phyloP scores from a whole-genome alignment of 768 basidiomycete genomes.

The Stropharia rugosoannulata region DNA sequence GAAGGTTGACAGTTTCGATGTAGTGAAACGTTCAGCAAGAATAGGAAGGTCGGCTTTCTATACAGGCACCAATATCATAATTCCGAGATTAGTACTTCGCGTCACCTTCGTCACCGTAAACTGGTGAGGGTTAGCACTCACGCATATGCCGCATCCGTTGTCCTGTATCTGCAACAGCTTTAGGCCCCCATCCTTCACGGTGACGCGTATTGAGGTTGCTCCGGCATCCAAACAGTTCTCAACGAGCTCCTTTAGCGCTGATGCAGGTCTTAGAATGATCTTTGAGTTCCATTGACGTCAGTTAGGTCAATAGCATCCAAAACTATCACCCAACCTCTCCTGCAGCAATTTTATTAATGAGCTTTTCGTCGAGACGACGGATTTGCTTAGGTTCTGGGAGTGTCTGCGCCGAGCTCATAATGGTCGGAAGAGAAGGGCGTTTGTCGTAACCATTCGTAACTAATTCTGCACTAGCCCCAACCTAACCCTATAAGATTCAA shows the following conservation, averaged over 20 bases:
- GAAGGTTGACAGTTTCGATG: constrained; percentile 86
- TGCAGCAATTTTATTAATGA: background rate
- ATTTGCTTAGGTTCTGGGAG: background rate
- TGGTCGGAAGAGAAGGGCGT: background rate
- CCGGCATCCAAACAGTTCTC: constrained; percentile 97
- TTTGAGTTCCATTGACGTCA: constrained; percentile 3
- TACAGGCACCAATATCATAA: background rate
- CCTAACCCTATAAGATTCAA: background rate
- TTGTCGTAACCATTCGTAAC: constrained; percentile 2
- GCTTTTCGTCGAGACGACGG: background rate
- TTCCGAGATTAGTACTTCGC: background rate
- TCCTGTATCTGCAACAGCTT: constrained; percentile 96
- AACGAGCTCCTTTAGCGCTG: constrained; percentile 92
- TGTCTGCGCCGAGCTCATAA: background rate
- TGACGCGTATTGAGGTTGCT: constrained; percentile 81
- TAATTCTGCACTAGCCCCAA: no score
- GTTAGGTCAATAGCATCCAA: no score
- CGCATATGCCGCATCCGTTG: constrained; percentile 93
- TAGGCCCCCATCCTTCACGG: constrained; percentile 93
- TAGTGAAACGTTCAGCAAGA: constrained; percentile 92
- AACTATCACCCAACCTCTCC: background rate
- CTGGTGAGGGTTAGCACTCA: constrained; percentile 33
- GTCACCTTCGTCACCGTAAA: background rate
- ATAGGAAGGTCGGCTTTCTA: constrained; percentile 89
- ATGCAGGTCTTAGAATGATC: constrained; percentile 68